A percentile compares a stretch with the other conserved stretches of the same genome.
Evolutionary conservation across 177 flowering plant species (phyloP).

Genomic region (Vitis hybrid): DNA sequence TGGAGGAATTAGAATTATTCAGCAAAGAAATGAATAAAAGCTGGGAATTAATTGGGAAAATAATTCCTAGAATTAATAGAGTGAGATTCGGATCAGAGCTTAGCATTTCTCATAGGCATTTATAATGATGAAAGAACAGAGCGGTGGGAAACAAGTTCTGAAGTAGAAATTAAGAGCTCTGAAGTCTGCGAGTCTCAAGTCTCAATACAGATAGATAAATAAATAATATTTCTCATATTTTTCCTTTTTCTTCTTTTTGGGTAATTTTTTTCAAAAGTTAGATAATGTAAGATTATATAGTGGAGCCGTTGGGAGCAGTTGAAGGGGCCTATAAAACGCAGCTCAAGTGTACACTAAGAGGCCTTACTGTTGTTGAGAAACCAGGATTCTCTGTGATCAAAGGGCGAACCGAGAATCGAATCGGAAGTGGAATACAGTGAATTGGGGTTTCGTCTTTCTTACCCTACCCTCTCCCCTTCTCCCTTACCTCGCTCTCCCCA

Average conservation of each 20-base stretch:
- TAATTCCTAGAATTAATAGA: conserved; percentile 14
- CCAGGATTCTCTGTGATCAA: conserved; percentile 14
- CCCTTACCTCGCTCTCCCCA: conserved; percentile 1
- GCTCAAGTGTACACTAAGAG: background rate
- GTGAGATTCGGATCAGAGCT: conserved; percentile 25
- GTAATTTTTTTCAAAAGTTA: background rate
- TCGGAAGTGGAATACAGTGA: conserved; percentile 27
- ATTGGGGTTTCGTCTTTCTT: conserved; percentile 24
- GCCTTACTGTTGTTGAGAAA: conserved; percentile 8
- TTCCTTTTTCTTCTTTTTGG: too few species aligned
- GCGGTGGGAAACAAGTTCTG: too few species aligned
- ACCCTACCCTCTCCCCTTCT: conserved; percentile 5
- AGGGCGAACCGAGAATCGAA: conserved; percentile 27
- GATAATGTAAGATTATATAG: background rate
- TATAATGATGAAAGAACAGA: too few species aligned
- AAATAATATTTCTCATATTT: too few species aligned
- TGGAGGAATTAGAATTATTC: conserved; percentile 8
- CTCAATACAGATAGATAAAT: too few species aligned
- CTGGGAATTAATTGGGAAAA: conserved; percentile 23
- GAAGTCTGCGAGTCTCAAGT: too few species aligned
- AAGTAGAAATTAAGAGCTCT: background rate
- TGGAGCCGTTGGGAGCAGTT: conserved; percentile 15
- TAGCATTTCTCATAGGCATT: too few species aligned
- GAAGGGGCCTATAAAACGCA: conserved; percentile 24
- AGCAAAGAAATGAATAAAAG: background rate